Evolutionary conservation across 2,329 filamentous ascomycete genomes (phyloP), one percentile per base, ranked within the genome.

Genomic region (Phoma sp.): DNA sequence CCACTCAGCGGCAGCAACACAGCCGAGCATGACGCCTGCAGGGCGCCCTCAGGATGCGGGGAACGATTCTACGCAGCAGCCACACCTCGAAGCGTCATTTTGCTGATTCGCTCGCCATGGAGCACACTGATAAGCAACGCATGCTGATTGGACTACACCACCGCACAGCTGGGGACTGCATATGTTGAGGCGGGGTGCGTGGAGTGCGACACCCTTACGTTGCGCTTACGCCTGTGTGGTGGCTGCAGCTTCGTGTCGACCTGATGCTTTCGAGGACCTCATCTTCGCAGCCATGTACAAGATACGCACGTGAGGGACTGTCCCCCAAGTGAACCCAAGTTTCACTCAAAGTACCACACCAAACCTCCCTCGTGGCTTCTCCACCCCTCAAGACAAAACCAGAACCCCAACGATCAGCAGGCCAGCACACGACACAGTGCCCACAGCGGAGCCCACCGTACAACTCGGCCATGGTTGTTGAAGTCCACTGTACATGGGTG

Each of bases 161-260:
- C 31, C 43, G 43, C 46, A 55, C 52, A 51, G 31, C 36, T 40
- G 31, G 36, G 29, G 12, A 39, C 9, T 53, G 52, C 52, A 55
- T 55, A 33, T 55, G 52, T 55, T 55, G 52, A 55, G 52, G 52
- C 52, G 52, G 52, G 52, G 52, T 51, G 52, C 52, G 46, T 55
- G 25, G 46, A 31, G 46, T 35, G 36, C 41, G 46, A 55, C 46
- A 55, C 43, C 46, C 52, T 51, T 51, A 43, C 46, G 24, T 15
- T 46, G 46, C 46, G 31, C 46, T 29, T 22, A 17, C 40, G 29
- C 27, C 25, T 17, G 51, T 29, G 13, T 21, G 51, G 52, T 51
- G 52, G 52, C 52, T 55, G 46, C 46, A 46, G 25, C 10, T 29
- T 47, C 46, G 46, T 44, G 41, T 51, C 40, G 46, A 50, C 13